A percentile compares a stretch with the other conserved stretches of the same genome.
Evolutionary conservation across 345 rosid species (phyloP).

Genomic region (Moricandia moricandioides): DNA sequence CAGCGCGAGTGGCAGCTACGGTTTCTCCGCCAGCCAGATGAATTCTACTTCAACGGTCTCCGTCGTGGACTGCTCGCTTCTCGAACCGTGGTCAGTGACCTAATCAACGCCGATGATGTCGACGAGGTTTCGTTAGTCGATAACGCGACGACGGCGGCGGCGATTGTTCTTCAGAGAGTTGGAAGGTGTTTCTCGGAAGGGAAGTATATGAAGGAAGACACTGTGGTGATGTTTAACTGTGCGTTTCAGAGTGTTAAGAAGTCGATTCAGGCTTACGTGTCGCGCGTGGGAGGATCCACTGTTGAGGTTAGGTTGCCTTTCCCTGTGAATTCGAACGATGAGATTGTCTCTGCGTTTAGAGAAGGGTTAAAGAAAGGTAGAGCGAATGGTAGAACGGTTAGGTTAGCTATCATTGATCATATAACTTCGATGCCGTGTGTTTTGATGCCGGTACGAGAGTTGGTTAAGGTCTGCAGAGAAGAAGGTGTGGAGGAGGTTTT

Average conservation of each 20-base stretch:
- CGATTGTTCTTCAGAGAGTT: conserved; percentile 69
- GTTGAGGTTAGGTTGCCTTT: conserved; percentile 68
- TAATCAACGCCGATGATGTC: conserved; percentile 65
- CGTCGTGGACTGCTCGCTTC: conserved; percentile 59
- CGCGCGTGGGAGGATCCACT: conserved; percentile 64
- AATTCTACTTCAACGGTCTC: conserved; percentile 66
- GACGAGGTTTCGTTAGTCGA: conserved; percentile 75
- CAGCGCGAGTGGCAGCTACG: conserved; percentile 65
- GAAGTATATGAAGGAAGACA: conserved; percentile 45
- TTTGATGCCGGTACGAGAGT: conserved; percentile 55
- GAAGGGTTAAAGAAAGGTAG: conserved; percentile 52
- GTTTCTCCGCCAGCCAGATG: conserved; percentile 69
- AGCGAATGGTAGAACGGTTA: conserved; percentile 47
- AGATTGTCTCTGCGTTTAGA: conserved; percentile 53
- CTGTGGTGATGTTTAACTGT: conserved; percentile 64
- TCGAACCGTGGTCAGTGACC: conserved; percentile 49
- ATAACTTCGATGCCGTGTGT: conserved; percentile 68
- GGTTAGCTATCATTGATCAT: conserved; percentile 81
- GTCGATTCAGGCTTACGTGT: conserved; percentile 68
- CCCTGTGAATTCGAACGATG: conserved; percentile 57
- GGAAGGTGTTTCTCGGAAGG: conserved; percentile 64
- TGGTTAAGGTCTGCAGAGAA: conserved; percentile 60
- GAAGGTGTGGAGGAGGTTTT: conserved; percentile 74
- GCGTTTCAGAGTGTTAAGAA: conserved; percentile 59
- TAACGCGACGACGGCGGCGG: conserved; percentile 79